Evolutionary conservation across 768 basidiomycete species (phyloP).

Genomic region (Rhodotorula graminis): DNA sequence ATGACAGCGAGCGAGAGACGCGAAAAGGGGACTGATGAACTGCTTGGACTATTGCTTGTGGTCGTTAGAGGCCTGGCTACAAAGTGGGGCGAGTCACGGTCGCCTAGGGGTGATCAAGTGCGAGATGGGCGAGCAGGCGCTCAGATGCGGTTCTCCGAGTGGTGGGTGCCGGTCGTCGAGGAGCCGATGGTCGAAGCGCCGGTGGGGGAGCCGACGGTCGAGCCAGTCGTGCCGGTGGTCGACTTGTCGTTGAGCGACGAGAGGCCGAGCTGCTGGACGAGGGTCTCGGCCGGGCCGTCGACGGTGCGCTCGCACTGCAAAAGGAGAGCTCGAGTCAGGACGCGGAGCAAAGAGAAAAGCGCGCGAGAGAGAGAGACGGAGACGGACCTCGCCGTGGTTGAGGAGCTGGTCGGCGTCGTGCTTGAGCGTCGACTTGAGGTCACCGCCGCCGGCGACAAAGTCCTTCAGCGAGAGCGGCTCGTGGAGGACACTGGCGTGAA

Average conservation of each 20-base stretch:
- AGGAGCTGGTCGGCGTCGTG: constrained; percentile 24
- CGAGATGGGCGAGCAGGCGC: too few species aligned
- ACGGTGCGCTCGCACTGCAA: constrained; percentile 22
- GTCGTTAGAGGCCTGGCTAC: not conserved
- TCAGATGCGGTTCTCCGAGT: not conserved
- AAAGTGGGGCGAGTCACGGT: not conserved
- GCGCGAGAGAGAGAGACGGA: not conserved
- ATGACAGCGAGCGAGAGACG: too few species aligned
- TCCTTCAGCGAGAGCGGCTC: constrained; percentile 36
- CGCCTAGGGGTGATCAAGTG: not conserved
- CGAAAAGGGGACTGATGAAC: not conserved
- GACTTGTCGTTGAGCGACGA: not conserved
- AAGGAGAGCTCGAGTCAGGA: not conserved
- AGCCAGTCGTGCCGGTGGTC: not conserved
- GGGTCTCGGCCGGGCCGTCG: constrained; percentile 28
- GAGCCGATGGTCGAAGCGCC: not conserved
- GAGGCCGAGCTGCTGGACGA: constrained; percentile 2
- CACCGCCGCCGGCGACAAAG: constrained; percentile 30
- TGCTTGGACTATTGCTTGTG: not conserved
- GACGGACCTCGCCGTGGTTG: constrained; percentile 2
- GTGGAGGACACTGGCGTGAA: constrained; percentile 24
- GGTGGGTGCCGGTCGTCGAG: not conserved
- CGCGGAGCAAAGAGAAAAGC: not conserved
- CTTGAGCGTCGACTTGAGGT: constrained; percentile 28
- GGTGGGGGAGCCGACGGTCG: not conserved